These are phyloP conservation scores for Microdochium nivale DNA, from an alignment of 2,329 filamentous ascomycete genomes.

Conservation along the genomic window DNA sequence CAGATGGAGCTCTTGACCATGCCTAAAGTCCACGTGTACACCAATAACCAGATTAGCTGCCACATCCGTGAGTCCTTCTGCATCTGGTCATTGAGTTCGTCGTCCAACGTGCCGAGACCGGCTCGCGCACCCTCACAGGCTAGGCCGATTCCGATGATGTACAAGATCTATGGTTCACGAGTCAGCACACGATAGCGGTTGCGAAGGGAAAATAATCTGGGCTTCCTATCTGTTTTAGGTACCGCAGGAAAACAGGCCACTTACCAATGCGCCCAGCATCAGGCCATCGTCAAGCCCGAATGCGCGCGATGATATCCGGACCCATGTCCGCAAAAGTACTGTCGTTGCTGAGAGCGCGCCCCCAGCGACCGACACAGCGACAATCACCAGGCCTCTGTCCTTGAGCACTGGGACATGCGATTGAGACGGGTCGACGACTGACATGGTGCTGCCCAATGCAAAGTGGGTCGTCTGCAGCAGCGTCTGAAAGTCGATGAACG, in stretches of 20 bases:
- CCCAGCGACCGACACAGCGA: constrained; percentile 9
- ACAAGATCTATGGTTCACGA: constrained; percentile 3
- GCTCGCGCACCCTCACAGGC: constrained; percentile 10
- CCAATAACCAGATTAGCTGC: constrained; percentile 12
- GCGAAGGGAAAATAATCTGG: too few relatives aligned
- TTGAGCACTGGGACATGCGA: constrained; percentile 2
- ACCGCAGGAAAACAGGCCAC: background rate
- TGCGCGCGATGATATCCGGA: constrained; percentile 3
- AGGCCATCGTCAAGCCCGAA: constrained; percentile 4
- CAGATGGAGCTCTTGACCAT: constrained; percentile 13
- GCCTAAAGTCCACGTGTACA: constrained; percentile 9
- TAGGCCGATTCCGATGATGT: constrained; percentile 8
- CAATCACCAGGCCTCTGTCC: constrained; percentile 7
- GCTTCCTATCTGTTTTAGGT: background rate
- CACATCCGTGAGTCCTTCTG: constrained; percentile 8
- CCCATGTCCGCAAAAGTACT: constrained; percentile 8
- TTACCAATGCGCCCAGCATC: constrained; percentile 2
- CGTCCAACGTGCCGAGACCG: constrained; percentile 9
- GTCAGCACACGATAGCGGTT: too few relatives aligned
- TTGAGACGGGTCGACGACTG: background rate
- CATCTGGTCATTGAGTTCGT: constrained; percentile 6
- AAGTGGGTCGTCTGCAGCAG: background rate
- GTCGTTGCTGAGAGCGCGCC: constrained; percentile 8
- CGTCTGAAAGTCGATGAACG: background rate
- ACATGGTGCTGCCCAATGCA: background rate